Base-by-base conservation (phyloP, 1,139 yeast genomes). In the Candida tropicalis region DNA sequence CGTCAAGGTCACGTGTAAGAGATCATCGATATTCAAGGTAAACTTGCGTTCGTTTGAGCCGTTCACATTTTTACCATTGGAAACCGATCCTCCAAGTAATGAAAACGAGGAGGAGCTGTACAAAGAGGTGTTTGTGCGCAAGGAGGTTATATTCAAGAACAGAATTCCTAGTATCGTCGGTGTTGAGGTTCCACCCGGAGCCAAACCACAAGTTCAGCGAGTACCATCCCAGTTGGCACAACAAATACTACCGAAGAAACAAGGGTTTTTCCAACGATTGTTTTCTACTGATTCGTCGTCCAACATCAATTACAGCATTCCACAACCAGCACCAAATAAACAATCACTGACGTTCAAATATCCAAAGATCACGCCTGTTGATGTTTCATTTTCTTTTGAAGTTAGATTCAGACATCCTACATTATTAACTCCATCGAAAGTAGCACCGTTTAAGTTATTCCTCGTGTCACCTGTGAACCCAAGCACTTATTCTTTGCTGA, bases 1-100 rank as follows among this genome's bases (percentile, higher is more conserved):
- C 53, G 66, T 82, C 43, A 82, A 82, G 56, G 86, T 73, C 8
- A 81, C 87, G 0, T 81, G 82, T 38, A 78, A 75, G 46, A 60
- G 84, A 42, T 66, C 84, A 1, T 74, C 83, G 4, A 56, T 82
- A 37, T 59, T 81, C 42, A 78, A 77, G 48, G 49, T 72, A 33
- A 82, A 80, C 49, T 58, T 77, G 33, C 62, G 86, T 37, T 62
- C 74, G 5, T 60, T 58, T 36, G 77, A 73, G 42, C 82, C 83
- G 2, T 79, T 82, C 51, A 62, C 67, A 2, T 79, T 82, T 47
- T 56, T 77, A 26, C 87, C 86, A 0, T 63, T 79, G 41, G 86
- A 81, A 52, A 49, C 64, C 18, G 66, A 66, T 45, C 49, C 47
- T 20, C 58, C 57, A 9, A 53, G 52, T 37, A 44, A 45, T 35